phyloP scores from a whole-genome alignment of 768 basidiomycete species.

The Leccinum broughii region DNA sequence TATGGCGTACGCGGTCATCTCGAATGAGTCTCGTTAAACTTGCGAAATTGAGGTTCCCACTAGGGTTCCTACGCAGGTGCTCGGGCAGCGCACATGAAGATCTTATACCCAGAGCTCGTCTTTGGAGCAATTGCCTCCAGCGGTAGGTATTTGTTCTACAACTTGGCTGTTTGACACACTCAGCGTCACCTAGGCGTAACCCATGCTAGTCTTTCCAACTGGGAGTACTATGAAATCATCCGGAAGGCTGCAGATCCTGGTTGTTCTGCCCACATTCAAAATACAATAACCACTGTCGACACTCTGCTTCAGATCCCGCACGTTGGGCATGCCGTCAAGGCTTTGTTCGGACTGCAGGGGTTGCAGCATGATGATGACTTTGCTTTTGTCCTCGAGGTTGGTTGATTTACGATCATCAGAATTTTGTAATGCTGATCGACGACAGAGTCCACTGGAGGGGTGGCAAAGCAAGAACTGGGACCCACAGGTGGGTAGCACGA shows the following conservation, averaged over 20 bases:
- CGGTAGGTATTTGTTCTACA: conserved; percentile 43
- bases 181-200: conserved; percentile 61
- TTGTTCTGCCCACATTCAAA: conserved; percentile 60
- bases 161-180: not conserved
- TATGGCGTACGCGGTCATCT: conserved; percentile 67
- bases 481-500: conserved; percentile 58
- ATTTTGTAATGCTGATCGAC: conserved; percentile 3
- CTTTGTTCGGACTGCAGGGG: conserved; percentile 70
- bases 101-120: conserved; percentile 85
- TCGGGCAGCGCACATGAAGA: conserved; percentile 86
- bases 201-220: conserved; percentile 77
- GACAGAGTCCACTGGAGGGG: conserved; percentile 56
- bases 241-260: conserved; percentile 62
- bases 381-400: conserved; percentile 62
- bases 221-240: conserved; percentile 89
- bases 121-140: conserved; percentile 89
- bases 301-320: conserved; percentile 49
- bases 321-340: conserved; percentile 58
- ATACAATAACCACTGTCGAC: conserved; percentile 62
- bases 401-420: conserved; percentile 25
- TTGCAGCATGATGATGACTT: conserved; percentile 80
- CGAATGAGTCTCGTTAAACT: not conserved
- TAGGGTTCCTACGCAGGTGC: conserved; percentile 93
- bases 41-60: conserved; percentile 2
- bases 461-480: conserved; percentile 95